Evolutionary conservation across 2,329 filamentous ascomycete genomes (phyloP).

Genomic region (Chaetomiaceae sp.): DNA sequence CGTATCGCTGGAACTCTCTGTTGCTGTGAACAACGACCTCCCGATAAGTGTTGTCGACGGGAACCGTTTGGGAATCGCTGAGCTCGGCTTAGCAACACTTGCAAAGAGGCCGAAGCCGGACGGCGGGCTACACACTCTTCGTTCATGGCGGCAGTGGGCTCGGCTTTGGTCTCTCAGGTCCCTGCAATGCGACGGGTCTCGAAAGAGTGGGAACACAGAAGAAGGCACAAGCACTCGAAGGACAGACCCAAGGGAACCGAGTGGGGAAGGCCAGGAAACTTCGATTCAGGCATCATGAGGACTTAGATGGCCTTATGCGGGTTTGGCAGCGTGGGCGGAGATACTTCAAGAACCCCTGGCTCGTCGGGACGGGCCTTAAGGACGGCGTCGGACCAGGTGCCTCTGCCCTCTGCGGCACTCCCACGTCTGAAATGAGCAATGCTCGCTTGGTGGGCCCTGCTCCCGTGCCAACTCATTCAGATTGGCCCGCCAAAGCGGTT

Average conservation of each 20-base stretch:
- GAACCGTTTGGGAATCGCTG: conserved; percentile 43
- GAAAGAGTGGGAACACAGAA: conserved; percentile 1
- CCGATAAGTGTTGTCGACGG: conserved; percentile 52
- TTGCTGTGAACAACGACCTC: conserved; percentile 56
- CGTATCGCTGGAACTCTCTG: conserved; percentile 61
- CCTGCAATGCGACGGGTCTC: conserved; percentile 6
- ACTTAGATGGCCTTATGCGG: conserved; percentile 21
- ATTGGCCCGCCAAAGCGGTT: conserved; percentile 26
- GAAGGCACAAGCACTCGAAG: conserved; percentile 6
- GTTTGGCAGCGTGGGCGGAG: conserved; percentile 19
- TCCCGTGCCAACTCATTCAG: conserved; percentile 25
- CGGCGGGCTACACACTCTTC: conserved; percentile 22
- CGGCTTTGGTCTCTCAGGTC: neutral
- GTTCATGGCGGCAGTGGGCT: conserved; percentile 19
- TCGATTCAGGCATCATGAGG: conserved; percentile 19
- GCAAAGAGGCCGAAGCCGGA: neutral
- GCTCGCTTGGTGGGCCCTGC: conserved; percentile 28
- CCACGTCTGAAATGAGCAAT: conserved; percentile 28
- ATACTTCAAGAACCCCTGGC: conserved; percentile 21
- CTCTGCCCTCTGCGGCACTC: conserved; percentile 24
- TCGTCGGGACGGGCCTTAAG: conserved; percentile 17
- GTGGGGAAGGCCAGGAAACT: conserved; percentile 7
- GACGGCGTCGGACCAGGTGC: conserved; percentile 19
- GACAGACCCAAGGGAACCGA: neutral
- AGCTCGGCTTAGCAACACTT: conserved; percentile 16